Evolutionary conservation across 2,329 filamentous ascomycete genomes (phyloP), one percentile per base, ranked within the genome.

Genomic region (Penicillium concentricum): DNA sequence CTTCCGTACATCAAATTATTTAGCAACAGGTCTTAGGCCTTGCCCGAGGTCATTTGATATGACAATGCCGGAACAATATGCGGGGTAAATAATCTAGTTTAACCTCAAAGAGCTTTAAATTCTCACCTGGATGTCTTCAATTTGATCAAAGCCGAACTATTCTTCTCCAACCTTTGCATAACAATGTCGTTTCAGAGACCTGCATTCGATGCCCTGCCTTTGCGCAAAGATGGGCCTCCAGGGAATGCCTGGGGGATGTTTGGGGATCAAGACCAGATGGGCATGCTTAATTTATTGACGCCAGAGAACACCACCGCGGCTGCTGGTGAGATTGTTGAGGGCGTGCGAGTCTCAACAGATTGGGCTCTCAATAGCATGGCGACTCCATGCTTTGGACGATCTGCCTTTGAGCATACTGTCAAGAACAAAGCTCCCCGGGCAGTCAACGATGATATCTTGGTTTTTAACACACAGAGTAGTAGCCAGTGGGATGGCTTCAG

Each of bases 371-470:
- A 84, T 70, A 80, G 84, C 68, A 69, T 78, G 32, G 71, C 79
- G 44, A 68, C 78, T 10, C 77, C 82, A 18, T 82, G 85, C 68
- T 86, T 87, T 69, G 75, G 78, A 55, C 79, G 85, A 16, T 78
- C 81, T 57, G 70, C 76, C 3, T 85, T 88, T 65, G 75, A 83
- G 57, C 79, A 84, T 62, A 69, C 82, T 16, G 69, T 86, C 26
- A 76, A 81, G 55, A 74, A 79, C 43, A 84, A 84, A 69, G 68
- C 75, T 2, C 80, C 81, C 3, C 71, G 79, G 16, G 73, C 76
- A 6, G 80, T 85, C 26, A 86, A 87, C 66, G 85, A 87, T 66
- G 84, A 87, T 68, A 73, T 80, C 30, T 82, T 83, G 77, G 77
- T 76, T 0, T 81, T 85, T 62, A 86, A 86, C 68, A 81, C 83